phyloP scores from a whole-genome alignment of 352 stramenopile species.

The Globisporangium uncinulatum region DNA sequence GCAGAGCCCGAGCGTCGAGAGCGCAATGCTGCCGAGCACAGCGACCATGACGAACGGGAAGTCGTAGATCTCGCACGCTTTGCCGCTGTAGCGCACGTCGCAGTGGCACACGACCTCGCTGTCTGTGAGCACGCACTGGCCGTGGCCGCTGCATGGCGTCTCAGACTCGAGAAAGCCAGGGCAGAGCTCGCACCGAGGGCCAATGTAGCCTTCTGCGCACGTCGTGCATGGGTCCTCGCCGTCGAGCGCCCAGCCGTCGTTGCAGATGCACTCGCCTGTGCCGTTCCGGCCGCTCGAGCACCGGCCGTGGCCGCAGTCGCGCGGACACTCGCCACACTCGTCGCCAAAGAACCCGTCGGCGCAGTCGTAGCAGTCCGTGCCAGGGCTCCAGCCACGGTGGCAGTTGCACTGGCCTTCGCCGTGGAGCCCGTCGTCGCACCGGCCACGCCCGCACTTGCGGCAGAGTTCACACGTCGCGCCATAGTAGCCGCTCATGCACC shows the following conservation, averaged over 20 bases:
- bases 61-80: constrained; percentile 79
- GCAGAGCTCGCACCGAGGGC: constrained; percentile 58
- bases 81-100: constrained; percentile 66
- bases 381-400: constrained; percentile 65
- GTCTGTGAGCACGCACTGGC: constrained; percentile 48
- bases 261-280: constrained; percentile 71
- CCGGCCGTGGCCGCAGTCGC: constrained; percentile 65
- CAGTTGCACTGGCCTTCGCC: constrained; percentile 80
- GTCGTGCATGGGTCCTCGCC: constrained; percentile 58
- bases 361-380: constrained; percentile 81
- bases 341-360: constrained; percentile 78
- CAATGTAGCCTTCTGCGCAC: constrained; percentile 76
- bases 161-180: constrained; percentile 71
- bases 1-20: constrained; percentile 79
- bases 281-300: constrained; percentile 76
- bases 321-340: constrained; percentile 56
- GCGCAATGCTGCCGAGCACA: constrained; percentile 67
- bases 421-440: constrained; percentile 74
- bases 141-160: constrained; percentile 64
- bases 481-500: constrained; percentile 82
- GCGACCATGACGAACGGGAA: constrained; percentile 81
- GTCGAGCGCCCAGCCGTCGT: constrained; percentile 66
- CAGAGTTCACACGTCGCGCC: constrained; percentile 63
- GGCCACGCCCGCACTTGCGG: constrained; percentile 70
- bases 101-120: constrained; percentile 59